Evolutionary conservation across 441 rosid genomes (phyloP).

Genomic region (Populus tomentosa): DNA sequence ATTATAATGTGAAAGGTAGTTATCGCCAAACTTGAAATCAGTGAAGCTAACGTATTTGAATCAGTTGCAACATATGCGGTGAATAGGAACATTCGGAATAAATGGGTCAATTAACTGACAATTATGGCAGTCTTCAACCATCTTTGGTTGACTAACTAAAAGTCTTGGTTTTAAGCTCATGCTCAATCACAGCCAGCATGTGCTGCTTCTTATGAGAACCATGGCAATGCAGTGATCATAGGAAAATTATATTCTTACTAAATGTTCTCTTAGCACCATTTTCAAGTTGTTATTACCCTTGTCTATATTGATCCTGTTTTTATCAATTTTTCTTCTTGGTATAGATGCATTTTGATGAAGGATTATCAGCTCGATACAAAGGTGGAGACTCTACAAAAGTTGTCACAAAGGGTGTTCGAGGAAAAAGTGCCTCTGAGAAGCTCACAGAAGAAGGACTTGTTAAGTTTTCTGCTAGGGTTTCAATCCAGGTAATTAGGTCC

Average conservation of each 20-base stretch:
- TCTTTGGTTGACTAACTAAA: neutral
- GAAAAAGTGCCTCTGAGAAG: slow-evolving; percentile 75
- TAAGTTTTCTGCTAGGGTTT: slow-evolving; percentile 77
- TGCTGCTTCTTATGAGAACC: neutral
- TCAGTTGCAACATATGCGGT: neutral
- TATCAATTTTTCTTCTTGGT: slow-evolving; percentile 26
- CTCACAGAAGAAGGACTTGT: slow-evolving; percentile 90
- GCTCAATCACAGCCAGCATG: neutral
- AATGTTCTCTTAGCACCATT: neutral
- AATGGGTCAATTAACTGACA: neutral
- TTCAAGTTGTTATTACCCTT: neutral
- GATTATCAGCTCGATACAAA: slow-evolving; percentile 74
- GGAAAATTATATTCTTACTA: neutral
- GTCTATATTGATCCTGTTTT: slow-evolving; percentile 7
- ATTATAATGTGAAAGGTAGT: neutral
- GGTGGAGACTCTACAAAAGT: slow-evolving; percentile 80
- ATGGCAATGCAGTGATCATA: neutral
- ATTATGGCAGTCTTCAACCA: neutral
- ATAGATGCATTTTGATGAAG: slow-evolving; percentile 97
- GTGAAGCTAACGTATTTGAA: too few species aligned
- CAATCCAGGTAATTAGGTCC: slow-evolving; percentile 63
- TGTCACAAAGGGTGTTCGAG: slow-evolving; percentile 73
- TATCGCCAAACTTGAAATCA: neutral
- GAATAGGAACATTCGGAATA: neutral
- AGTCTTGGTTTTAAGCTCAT: neutral